phyloP scores from a whole-genome alignment of 257 asterid genomes.

The Nemophila menziesii region DNA sequence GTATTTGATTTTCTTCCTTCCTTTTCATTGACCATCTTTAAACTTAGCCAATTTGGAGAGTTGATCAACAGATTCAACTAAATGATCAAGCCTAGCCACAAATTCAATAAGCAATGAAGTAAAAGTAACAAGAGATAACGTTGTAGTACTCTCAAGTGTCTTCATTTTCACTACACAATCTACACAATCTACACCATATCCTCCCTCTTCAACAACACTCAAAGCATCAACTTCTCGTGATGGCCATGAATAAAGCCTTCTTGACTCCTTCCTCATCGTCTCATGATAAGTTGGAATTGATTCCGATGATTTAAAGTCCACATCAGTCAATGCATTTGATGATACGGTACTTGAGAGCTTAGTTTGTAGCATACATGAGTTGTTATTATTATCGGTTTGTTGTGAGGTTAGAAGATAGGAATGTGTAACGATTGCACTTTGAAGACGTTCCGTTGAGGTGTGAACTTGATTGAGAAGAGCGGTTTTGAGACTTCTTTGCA shows the following conservation, averaged over 20 bases:
- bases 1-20: not conserved
- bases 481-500: constrained; percentile 32
- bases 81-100: constrained; percentile 61
- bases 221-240: constrained; percentile 42
- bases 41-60: constrained; percentile 53
- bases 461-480: constrained; percentile 38
- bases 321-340: constrained; percentile 16
- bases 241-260: constrained; percentile 59
- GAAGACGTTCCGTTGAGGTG: constrained; percentile 37
- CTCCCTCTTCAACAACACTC: constrained; percentile 28
- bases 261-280: constrained; percentile 45
- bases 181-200: constrained; percentile 14
- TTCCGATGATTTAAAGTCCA: constrained; percentile 18
- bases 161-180: constrained; percentile 31
- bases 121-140: constrained; percentile 49
- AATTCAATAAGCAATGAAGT: constrained; percentile 54
- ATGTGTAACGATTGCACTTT: constrained; percentile 40
- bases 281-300: constrained; percentile 29
- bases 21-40: constrained; percentile 18
- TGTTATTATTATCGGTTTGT: constrained; percentile 15
- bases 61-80: constrained; percentile 54
- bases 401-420: constrained; percentile 43
- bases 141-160: constrained; percentile 43
- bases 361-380: constrained; percentile 16
- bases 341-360: constrained; percentile 22